Base-by-base conservation (phyloP, 2,329 filamentous ascomycete species). In the Penicillium aurantiogriseum region DNA sequence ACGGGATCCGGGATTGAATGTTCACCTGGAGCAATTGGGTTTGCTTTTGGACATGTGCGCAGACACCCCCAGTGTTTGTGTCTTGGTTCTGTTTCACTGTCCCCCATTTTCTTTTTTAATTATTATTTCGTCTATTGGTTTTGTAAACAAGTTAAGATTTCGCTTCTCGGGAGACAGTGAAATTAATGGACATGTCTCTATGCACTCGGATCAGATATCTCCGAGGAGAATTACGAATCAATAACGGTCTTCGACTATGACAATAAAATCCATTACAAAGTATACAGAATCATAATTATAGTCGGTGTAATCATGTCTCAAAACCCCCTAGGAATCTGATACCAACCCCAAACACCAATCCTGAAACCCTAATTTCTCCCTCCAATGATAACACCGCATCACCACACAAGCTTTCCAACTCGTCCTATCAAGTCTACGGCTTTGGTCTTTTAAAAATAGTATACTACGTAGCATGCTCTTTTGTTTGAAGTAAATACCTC, bases 61-160 rank as follows among this genome's bases (percentile, higher is more conserved):
- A 43, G 42, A 46, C 39, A 33, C 38, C 15, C 15, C 2, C 3
- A 7, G n/a, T 51, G 40, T 33, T 21, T 43, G 44, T 47, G 43
- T 58, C 29, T 49, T 33, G 46, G 19, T 58, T 46, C 50, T 50
- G 45, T 56, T 61, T 62, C 25, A 58, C 57, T 58, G 51, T 60
- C 51, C 58, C 59, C 54, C 39, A 38, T 50, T 48, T 59, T 47
- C 54, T 11, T 27, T 7, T 7, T 8, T 39, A 11, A 17, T 35
- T 35, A 53, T 55, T 58, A 45, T 58, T 35, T 54, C 46, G 38
- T 40, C 42, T 66, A 64, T 53, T 52, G 48, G 57, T 60, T 69
- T 69, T 66, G 58, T 62, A 65, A 62, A 67, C 58, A 54, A n/a
- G 44, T 62, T 70, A 70, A 69, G 69, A 71, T 60, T 68, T 64